These are phyloP conservation scores for Fusarium sp. DNA, from an alignment of 2,329 filamentous ascomycete species.

Conservation along the genomic window DNA sequence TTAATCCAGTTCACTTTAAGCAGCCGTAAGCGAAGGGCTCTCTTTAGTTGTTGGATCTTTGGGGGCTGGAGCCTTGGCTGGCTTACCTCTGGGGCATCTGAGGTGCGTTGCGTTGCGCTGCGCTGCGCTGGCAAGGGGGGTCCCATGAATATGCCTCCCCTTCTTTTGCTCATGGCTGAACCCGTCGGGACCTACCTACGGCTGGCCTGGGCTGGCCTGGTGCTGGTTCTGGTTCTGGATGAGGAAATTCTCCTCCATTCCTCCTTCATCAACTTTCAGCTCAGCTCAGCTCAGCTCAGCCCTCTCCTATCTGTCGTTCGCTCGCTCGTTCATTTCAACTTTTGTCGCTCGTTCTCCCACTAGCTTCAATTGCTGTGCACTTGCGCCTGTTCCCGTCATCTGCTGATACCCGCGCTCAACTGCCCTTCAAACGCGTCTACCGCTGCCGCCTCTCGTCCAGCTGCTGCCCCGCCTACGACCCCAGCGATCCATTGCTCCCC, in stretches of 20 bases:
- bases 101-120: neutral
- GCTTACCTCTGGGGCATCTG: neutral
- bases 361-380: slow-evolving; percentile 1
- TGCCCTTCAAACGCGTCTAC: neutral
- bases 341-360: slow-evolving; percentile 13
- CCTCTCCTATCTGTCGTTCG: slow-evolving; percentile 9
- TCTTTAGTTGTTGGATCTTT: neutral
- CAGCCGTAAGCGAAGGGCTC: slow-evolving; percentile 4
- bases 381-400: neutral
- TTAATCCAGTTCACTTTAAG: slow-evolving; percentile 1
- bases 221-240: neutral
- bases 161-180: slow-evolving; percentile 27
- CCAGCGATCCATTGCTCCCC: neutral
- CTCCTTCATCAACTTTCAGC: slow-evolving; percentile 1
- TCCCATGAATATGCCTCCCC: slow-evolving; percentile 1
- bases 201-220: slow-evolving; percentile 3
- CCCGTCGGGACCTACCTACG: slow-evolving; percentile 12
- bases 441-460: neutral
- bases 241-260: slow-evolving; percentile 22
- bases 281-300: neutral
- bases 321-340: neutral
- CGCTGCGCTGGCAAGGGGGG: neutral
- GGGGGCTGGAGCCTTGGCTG: slow-evolving; percentile 19
- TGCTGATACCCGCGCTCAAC: slow-evolving; percentile 1
- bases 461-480: slow-evolving; percentile 25